Percentiles rank a stretch among this genome's conserved stretches.
Conservation (phyloP, 1,284 basidiomycete genomes). For the Spongiforma sp. region DNA sequence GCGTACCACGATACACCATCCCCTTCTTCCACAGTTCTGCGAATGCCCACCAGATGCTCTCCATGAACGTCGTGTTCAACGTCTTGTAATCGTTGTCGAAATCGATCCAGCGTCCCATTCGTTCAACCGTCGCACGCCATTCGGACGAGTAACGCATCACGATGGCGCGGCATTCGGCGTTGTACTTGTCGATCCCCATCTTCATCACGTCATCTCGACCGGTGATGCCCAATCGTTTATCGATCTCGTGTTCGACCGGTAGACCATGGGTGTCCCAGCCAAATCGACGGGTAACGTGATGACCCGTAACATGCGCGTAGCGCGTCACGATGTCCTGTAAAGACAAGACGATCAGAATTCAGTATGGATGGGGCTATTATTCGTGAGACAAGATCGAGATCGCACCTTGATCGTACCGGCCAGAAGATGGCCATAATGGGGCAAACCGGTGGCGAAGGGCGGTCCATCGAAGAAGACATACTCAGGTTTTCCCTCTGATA, state of each 20-base stretch:
- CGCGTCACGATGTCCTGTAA: constrained; percentile 92
- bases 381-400: neutral
- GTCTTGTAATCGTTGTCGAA: constrained; percentile 99
- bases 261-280: constrained; percentile 99
- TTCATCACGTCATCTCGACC: constrained; percentile 93
- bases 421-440: constrained; percentile 94
- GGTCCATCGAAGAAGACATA: constrained; percentile 99
- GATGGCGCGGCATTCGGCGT: constrained; percentile 95
- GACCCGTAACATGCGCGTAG: constrained; percentile 93
- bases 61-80: constrained; percentile 94
- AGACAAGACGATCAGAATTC: neutral
- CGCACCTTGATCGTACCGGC: constrained; percentile 95
- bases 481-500: constrained; percentile 88
- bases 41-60: constrained; percentile 99
- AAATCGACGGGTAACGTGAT: constrained; percentile 94
- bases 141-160: constrained; percentile 98
- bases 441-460: constrained; percentile 96
- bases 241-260: constrained; percentile 99
- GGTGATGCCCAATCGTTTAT: constrained; percentile 94
- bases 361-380: neutral
- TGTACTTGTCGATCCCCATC: constrained; percentile 98
- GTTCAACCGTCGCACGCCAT: constrained; percentile 95
- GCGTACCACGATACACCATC: constrained; percentile 93
- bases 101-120: constrained; percentile 99
- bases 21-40: constrained; percentile 90